Conservation (phyloP, 139 green algal species). For the Desmodesmus armatus region DNA sequence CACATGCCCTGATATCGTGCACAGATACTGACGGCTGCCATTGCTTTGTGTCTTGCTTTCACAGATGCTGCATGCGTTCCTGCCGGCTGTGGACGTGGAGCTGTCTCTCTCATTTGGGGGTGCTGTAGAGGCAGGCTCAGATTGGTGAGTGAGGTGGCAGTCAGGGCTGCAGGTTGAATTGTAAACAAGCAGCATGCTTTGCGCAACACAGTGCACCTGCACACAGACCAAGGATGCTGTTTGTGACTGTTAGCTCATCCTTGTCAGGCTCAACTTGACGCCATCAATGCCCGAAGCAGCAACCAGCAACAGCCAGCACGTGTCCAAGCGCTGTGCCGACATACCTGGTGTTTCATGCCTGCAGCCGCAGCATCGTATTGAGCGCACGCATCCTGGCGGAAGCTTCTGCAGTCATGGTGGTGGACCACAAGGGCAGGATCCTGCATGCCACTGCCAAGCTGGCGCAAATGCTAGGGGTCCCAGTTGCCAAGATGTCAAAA, state of each 20-base stretch:
- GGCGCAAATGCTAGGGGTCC: slow-evolving; percentile 43
- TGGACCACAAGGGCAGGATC: slow-evolving; percentile 35
- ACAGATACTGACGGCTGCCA: no score
- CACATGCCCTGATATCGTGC: no score
- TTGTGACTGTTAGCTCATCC: not conserved
- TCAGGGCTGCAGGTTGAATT: no score
- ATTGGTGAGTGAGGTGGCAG: no score
- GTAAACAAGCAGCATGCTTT: no score
- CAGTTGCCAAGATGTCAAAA: slow-evolving; percentile 11
- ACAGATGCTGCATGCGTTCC: slow-evolving; percentile 29
- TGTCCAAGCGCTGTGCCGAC: no score
- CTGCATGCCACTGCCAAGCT: slow-evolving; percentile 21
- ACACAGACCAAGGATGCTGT: not conserved
- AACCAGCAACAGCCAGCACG: no score
- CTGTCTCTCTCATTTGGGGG: not conserved
- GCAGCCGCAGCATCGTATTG: no score
- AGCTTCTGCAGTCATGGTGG: slow-evolving; percentile 17
- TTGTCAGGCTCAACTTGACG: not conserved
- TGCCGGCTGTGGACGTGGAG: slow-evolving; percentile 25
- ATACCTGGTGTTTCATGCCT: not conserved
- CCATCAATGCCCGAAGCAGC: not conserved
- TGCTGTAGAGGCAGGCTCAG: slow-evolving; percentile 21
- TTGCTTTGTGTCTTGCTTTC: not conserved
- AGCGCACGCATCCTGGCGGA: slow-evolving; percentile 25
- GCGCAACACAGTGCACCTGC: not conserved